phyloP scores from a whole-genome alignment of 2,329 filamentous ascomycete species.

The Trichoderma aggressivum region DNA sequence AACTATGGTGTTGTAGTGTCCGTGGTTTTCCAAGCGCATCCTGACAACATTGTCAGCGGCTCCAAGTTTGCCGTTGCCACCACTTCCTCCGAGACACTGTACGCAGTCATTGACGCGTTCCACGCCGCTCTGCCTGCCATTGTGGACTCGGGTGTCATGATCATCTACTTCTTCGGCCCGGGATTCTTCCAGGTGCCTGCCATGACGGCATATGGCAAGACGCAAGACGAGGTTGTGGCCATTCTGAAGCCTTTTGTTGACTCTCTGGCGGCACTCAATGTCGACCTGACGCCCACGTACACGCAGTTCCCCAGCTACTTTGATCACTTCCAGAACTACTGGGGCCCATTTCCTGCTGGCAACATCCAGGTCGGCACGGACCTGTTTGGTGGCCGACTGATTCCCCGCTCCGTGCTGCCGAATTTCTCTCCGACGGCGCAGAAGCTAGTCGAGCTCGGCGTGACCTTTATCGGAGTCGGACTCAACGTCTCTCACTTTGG shows the following conservation, averaged over 20 bases:
- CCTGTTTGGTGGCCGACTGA: slow-evolving; percentile 41
- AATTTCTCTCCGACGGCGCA: slow-evolving; percentile 21
- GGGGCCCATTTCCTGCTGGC: slow-evolving; percentile 38
- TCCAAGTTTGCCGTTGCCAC: slow-evolving; percentile 25
- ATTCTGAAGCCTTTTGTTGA: slow-evolving; percentile 43
- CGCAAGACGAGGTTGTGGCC: slow-evolving; percentile 34
- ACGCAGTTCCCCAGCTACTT: slow-evolving; percentile 30
- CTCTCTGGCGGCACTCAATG: slow-evolving; percentile 23
- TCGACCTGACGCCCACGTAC: slow-evolving; percentile 29
- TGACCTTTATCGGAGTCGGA: slow-evolving; percentile 26
- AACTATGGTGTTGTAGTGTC: slow-evolving; percentile 42
- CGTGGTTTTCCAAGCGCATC: slow-evolving; percentile 35
- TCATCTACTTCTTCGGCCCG: slow-evolving; percentile 43
- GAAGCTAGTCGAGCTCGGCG: slow-evolving; percentile 30
- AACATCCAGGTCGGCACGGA: slow-evolving; percentile 30
- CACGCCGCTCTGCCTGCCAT: slow-evolving; percentile 32
- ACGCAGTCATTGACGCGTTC: slow-evolving; percentile 25
- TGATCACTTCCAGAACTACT: slow-evolving; percentile 26
- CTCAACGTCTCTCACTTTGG: slow-evolving; percentile 10
- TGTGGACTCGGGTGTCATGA: slow-evolving; percentile 47
- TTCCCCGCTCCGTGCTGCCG: slow-evolving; percentile 36
- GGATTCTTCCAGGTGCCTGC: slow-evolving; percentile 42
- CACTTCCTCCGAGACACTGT: background rate
- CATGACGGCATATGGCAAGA: slow-evolving; percentile 45
- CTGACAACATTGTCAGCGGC: slow-evolving; percentile 29